Conservation (phyloP, 116 monocot genomes). For the Papilionanthe hybrid region DNA sequence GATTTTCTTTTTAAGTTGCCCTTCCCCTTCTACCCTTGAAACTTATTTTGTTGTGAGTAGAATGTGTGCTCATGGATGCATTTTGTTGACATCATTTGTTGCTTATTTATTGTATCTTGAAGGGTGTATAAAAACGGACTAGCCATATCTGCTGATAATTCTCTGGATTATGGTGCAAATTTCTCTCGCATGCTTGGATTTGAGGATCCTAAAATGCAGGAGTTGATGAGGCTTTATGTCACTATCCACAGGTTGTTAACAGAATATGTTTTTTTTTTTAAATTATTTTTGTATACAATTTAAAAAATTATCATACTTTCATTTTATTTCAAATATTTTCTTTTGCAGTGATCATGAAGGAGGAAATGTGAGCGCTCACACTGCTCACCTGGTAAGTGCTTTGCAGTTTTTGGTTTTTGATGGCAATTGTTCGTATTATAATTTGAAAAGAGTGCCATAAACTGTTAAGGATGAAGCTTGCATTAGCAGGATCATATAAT, state of each 20-base stretch:
- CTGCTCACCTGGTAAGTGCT: constrained; percentile 85
- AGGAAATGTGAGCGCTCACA: constrained; percentile 96
- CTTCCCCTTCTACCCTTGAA: background rate
- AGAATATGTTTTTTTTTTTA: background rate
- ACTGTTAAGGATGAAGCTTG: background rate
- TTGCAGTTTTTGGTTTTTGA: background rate
- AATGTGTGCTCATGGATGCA: background rate
- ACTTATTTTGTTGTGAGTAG: background rate
- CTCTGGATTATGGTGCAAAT: constrained; percentile 93
- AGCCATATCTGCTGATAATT: constrained; percentile 58
- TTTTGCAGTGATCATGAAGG: constrained; percentile 95
- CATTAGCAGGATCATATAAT: background rate
- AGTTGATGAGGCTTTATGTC: constrained; percentile 95
- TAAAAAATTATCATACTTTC: background rate
- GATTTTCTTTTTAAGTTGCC: background rate
- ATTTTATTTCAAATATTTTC: constrained; percentile 8
- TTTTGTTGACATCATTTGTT: constrained; percentile 4
- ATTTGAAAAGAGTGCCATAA: background rate
- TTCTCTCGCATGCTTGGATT: constrained; percentile 98
- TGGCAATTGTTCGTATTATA: background rate
- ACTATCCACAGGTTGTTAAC: constrained; percentile 78
- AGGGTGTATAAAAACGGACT: constrained; percentile 78
- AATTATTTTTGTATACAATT: background rate
- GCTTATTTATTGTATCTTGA: constrained; percentile 18
- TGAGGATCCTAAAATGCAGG: constrained; percentile 86